Evolutionary conservation across 2,329 filamentous ascomycete species (phyloP).

Genomic region (Claviceps maximensis): DNA sequence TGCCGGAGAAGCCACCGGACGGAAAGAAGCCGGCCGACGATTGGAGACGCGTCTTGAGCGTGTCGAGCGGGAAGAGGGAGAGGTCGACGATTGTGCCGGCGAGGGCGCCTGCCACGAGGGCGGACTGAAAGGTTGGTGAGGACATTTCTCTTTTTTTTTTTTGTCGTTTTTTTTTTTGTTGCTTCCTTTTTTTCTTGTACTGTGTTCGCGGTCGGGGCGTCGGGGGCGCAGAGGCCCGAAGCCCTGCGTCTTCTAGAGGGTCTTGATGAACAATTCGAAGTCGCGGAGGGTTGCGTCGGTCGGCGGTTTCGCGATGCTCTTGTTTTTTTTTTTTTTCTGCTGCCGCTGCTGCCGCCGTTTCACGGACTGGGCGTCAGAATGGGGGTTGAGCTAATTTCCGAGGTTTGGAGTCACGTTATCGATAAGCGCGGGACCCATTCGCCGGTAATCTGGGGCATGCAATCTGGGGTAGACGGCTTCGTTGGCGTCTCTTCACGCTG

Average conservation of each 20-base stretch:
- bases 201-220: not conserved
- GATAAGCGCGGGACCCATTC: too few species aligned
- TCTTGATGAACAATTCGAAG: not conserved
- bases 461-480: too few species aligned
- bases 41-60: slow-evolving; percentile 94
- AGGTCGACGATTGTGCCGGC: slow-evolving; percentile 95
- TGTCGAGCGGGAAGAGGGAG: slow-evolving; percentile 94
- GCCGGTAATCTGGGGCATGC: too few species aligned
- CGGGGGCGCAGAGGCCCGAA: not conserved
- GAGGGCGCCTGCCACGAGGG: slow-evolving; percentile 68
- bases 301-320: not conserved
- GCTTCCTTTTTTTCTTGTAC: not conserved
- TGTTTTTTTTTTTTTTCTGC: not conserved
- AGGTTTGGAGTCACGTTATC: too few species aligned
- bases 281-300: not conserved
- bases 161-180: not conserved
- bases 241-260: not conserved
- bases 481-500: too few species aligned
- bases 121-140: slow-evolving; percentile 39
- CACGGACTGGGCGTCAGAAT: too few species aligned
- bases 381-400: not conserved
- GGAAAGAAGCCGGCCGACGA: slow-evolving; percentile 64
- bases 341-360: too few species aligned
- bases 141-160: not conserved
- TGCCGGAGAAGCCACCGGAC: slow-evolving; percentile 76